Percentiles rank a stretch among this genome's conserved stretches.
These are phyloP conservation scores for Pyricularia sp. DNA, from an alignment of 2,329 filamentous ascomycete species.

Conservation along the genomic window DNA sequence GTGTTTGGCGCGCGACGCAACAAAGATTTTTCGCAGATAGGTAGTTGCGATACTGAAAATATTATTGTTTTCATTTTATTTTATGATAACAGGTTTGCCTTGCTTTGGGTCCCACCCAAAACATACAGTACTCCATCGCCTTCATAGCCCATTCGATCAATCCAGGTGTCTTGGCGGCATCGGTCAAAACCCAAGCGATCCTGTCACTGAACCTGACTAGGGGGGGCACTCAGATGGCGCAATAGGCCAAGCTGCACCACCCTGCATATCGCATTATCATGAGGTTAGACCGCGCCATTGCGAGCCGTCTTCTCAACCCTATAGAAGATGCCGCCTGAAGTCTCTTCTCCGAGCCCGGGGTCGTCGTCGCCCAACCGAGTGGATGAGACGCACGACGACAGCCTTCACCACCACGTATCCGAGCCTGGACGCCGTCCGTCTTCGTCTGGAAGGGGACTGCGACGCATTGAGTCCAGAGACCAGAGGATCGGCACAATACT, in stretches of 20 bases:
- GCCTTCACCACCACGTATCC: not conserved
- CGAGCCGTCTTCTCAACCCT: not conserved
- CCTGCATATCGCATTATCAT: not conserved
- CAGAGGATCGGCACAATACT: conserved; percentile 23
- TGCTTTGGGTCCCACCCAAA: too few relatives aligned
- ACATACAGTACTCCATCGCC: too few relatives aligned
- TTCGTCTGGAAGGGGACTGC: not conserved
- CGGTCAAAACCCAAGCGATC: not conserved
- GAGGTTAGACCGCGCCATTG: not conserved
- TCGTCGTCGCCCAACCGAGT: not conserved
- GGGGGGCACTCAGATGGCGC: not conserved
- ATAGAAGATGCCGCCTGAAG: not conserved
- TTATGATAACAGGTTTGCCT: too few relatives aligned
- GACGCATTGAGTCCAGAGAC: conserved; percentile 15
- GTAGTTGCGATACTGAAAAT: not conserved
- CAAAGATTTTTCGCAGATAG: not conserved
- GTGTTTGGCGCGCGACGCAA: not conserved
- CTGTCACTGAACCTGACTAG: not conserved
- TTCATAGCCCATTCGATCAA: not conserved
- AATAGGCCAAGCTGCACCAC: not conserved
- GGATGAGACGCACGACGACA: not conserved
- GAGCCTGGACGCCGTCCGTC: not conserved
- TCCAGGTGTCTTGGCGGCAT: not conserved
- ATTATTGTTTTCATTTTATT: too few relatives aligned
- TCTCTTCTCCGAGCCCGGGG: not conserved